Base-by-base conservation (phyloP, 768 basidiomycete species). In the Lactarius evosmus region DNA sequence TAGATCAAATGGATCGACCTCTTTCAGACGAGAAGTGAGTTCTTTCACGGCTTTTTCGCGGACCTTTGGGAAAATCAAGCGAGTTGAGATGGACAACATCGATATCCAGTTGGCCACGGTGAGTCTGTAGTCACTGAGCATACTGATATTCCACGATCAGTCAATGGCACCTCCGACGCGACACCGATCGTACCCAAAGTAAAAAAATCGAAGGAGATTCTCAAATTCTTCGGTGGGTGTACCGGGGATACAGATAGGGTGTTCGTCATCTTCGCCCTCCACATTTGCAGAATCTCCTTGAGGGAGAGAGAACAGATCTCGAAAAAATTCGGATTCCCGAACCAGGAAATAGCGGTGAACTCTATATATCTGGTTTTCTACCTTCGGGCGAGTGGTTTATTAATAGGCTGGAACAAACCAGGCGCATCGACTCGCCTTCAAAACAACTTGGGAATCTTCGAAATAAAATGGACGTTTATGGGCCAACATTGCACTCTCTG, bases 231-330 rank as follows among this genome's bases (percentile, higher is more conserved):
- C 50, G 7, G 17, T 46, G 27, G 58, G 25, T 25, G 68, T 69
- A 2, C 49, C 62, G 2, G 64, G 61, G 30, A 72, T 32, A 14
- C 19, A 32, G 30, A 72, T 56, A 0, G 71, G 70, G 27, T 64
- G 44, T 6, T 68, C 62, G n/a, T 71, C 66, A 41, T 62, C 66
- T 17, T 52, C 17, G 12, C 71, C 71, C 49, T 72, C 70, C 30
- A 51, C 40, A n/a, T 32, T 12, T 19, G 67, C 38, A 7, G 60
- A 51, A 52, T 22, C 54, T 64, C 58, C 69, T 67, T 70, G 49
- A 60, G 67, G 59, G 32, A 56, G 69, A 34, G 38, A 49, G 25
- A 67, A 66, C 32, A 67, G 4, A n/a, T 60, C 64, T 1, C 9
- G 30, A 52, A 72, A 72, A 30, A 67, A 53, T 7, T 49, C 53